Evolutionary conservation across 768 basidiomycete species (phyloP).

Genomic region (Cystofilobasidium bisporidii): DNA sequence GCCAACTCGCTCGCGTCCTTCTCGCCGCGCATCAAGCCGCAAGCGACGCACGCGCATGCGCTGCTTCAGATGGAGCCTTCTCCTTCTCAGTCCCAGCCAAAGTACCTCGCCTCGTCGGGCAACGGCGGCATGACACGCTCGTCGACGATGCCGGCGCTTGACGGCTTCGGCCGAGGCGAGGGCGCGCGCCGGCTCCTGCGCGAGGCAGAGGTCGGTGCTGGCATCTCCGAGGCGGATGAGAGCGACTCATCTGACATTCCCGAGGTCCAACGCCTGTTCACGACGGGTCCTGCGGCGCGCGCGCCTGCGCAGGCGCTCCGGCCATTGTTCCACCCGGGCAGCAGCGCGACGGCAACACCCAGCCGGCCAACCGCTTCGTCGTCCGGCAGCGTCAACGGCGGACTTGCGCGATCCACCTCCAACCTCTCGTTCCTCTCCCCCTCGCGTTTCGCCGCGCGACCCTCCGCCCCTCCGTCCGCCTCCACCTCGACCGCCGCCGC

Average conservation of each 20-base stretch:
- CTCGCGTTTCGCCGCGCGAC: conserved; percentile 6
- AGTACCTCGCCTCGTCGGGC: background rate
- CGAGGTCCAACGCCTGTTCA: background rate
- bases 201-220: background rate
- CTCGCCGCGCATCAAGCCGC: background rate
- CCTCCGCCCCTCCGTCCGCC: background rate
- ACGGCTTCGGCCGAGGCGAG: background rate
- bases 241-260: background rate
- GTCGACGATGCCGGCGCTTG: conserved; percentile 1
- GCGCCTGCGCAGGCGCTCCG: background rate
- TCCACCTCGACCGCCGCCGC: background rate
- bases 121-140: conserved; percentile 9
- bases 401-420: conserved; percentile 12
- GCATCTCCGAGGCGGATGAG: background rate
- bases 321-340: conserved; percentile 21
- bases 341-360: background rate
- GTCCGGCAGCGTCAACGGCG: background rate
- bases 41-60: conserved; percentile 14
- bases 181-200: background rate
- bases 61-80: conserved; percentile 21
- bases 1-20: conserved; percentile 1
- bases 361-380: conserved; percentile 4
- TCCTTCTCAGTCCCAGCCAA: background rate
- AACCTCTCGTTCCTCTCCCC: conserved; percentile 24
- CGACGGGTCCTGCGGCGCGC: background rate